Evolutionary conservation across 768 basidiomycete genomes (phyloP).

Genomic region (Podaxis pistillaris): DNA sequence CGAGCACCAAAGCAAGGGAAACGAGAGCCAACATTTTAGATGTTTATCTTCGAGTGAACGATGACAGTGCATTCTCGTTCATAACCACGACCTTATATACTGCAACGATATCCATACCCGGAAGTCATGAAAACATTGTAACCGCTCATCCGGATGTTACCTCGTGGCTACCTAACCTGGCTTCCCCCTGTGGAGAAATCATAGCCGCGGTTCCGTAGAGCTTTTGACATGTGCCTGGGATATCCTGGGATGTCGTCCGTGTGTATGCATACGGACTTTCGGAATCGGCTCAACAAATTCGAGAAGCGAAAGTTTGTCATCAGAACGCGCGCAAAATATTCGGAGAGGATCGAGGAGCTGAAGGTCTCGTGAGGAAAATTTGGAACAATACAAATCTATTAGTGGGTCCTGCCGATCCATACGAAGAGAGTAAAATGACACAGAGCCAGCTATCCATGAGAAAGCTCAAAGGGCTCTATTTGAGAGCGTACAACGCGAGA

Average conservation of each 20-base stretch:
- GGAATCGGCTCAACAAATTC: background rate
- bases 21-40: slow-evolving; percentile 28
- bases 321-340: background rate
- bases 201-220: background rate
- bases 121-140: background rate
- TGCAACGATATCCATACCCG: background rate
- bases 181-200: background rate
- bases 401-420: too few relatives aligned
- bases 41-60: background rate
- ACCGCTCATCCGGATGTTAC: background rate
- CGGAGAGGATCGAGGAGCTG: background rate
- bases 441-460: too few relatives aligned
- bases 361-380: too few relatives aligned
- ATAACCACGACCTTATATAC: background rate
- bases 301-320: background rate
- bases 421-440: too few relatives aligned
- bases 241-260: background rate
- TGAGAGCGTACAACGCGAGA: too few relatives aligned
- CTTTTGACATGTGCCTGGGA: background rate
- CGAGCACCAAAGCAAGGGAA: slow-evolving; percentile 28
- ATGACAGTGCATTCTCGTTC: background rate
- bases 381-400: too few relatives aligned
- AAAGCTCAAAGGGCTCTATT: too few relatives aligned
- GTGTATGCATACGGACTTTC: background rate
- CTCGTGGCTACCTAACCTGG: background rate